Base-by-base conservation (phyloP, 768 basidiomycete species). In the Phylloporus sp. region DNA sequence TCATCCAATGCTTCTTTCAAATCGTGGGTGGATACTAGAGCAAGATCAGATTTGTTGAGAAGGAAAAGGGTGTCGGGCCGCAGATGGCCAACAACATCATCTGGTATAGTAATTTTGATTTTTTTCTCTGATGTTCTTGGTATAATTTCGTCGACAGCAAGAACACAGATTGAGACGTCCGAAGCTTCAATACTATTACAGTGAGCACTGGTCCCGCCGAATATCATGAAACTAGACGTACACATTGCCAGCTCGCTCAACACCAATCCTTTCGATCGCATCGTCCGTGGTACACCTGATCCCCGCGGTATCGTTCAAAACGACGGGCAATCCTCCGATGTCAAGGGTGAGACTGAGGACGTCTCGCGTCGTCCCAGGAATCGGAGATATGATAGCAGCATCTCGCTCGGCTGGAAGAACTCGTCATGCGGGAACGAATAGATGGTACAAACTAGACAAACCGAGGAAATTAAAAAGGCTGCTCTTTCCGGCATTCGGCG, bases 401-500 rank as follows among this genome's bases (percentile, higher is more conserved):
- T 90, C 88, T 13, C 91, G 75, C 52, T 86, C 86, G 5, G 88
- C 91, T 93, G 47, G 10, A 40, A n/a, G 39, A 22, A 42, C 13
- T 18, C 9, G 20, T 51, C 5, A 14, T 8, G 18, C 11, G 9
- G 10, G n/a, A n/a, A n/a, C n/a, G 31, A 24, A 41, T 11, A n/a
- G 27, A 37, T 1, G 28, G 18, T 9, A 17, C 31, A 37, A 22
- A 1, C 34, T 31, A 10, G 27, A 57, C 67, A 13, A 55, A 84
- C 91, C 87, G 11, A 95, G 71, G 61, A 82, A 90, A 58, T 95
- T 95, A 38, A 91, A 73, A 17, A 92, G 64, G 57, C 84, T 89
- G 59, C 89, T 92, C 69, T 95, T 96, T n/a, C 92, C 93, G 2
- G 86, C 90, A 57, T 96, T 96, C 0, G 93, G 89, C 20, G 91